phyloP scores from a whole-genome alignment of 352 stramenopile genomes.

The Phytophthora aleatoria region DNA sequence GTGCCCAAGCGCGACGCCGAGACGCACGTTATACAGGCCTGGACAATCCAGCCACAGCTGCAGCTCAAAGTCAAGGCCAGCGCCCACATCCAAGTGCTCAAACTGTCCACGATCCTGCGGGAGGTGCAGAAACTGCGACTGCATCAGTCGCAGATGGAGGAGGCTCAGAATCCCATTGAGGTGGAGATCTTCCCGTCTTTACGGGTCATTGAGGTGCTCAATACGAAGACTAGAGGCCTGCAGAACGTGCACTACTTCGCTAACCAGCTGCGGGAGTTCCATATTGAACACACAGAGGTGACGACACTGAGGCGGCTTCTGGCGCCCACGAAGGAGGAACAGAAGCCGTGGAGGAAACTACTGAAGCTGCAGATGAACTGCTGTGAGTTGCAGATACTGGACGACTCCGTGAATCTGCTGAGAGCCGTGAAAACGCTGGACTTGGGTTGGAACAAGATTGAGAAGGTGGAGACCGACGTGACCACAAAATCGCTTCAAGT shows the following conservation, averaged over 20 bases:
- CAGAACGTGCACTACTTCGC: slow-evolving; percentile 74
- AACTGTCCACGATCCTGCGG: slow-evolving; percentile 83
- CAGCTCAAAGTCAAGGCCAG: slow-evolving; percentile 70
- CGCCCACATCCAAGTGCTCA: slow-evolving; percentile 85
- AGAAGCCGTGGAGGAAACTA: slow-evolving; percentile 48
- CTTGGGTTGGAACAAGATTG: slow-evolving; percentile 78
- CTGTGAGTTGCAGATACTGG: slow-evolving; percentile 52
- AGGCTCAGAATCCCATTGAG: slow-evolving; percentile 43
- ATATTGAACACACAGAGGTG: slow-evolving; percentile 72
- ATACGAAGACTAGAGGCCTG: slow-evolving; percentile 47
- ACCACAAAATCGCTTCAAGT: slow-evolving; percentile 44
- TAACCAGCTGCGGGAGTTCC: slow-evolving; percentile 62
- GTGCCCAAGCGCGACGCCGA: slow-evolving; percentile 72
- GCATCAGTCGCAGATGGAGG: slow-evolving; percentile 46
- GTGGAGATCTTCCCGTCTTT: slow-evolving; percentile 87
- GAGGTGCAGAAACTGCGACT: slow-evolving; percentile 73
- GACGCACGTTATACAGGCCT: slow-evolving; percentile 67
- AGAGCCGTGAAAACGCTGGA: slow-evolving; percentile 51
- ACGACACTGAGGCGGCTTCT: slow-evolving; percentile 50
- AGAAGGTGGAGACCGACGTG: slow-evolving; percentile 40
- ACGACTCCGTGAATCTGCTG: slow-evolving; percentile 62
- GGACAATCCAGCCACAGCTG: slow-evolving; percentile 76
- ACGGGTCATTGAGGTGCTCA: slow-evolving; percentile 61
- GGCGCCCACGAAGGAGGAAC: slow-evolving; percentile 19
- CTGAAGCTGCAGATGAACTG: slow-evolving; percentile 73